A percentile compares a stretch with the other conserved stretches of the same genome.
These are phyloP conservation scores for Chlamydomonas sp. DNA, from an alignment of 139 green algal genomes.

Conservation along the genomic window DNA sequence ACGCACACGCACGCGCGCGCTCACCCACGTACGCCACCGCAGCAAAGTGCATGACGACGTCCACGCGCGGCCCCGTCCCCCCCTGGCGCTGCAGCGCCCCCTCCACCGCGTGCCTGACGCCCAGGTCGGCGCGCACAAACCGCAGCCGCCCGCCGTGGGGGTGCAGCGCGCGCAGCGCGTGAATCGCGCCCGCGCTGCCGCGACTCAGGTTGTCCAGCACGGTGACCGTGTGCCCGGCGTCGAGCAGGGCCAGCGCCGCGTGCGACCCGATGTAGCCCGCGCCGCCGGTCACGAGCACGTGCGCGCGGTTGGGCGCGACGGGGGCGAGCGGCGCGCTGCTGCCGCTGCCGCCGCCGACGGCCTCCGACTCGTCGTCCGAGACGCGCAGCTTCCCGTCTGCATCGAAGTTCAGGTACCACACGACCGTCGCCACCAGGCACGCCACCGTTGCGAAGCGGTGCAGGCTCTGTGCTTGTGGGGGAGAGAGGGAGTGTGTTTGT, in stretches of 20 bases:
- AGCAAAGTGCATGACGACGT: conserved; percentile 73
- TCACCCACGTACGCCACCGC: conserved; percentile 66
- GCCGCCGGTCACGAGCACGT: conserved; percentile 53
- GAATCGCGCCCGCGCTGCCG: conserved; percentile 58
- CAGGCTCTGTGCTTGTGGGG: no score
- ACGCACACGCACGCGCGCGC: no score
- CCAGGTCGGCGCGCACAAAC: conserved; percentile 48
- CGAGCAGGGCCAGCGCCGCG: conserved; percentile 43
- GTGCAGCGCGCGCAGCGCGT: conserved; percentile 1
- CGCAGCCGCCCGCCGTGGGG: not conserved
- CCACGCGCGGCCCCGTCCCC: conserved; percentile 16
- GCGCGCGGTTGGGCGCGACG: no score
- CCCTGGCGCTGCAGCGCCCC: conserved; percentile 18
- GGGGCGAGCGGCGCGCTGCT: not conserved
- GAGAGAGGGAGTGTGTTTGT: no score
- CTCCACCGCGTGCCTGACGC: conserved; percentile 33
- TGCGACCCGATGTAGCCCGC: conserved; percentile 69
- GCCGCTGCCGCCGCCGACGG: not conserved
- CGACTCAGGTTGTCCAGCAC: conserved; percentile 62
- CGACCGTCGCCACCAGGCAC: no score
- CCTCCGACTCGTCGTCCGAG: not conserved
- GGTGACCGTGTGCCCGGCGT: conserved; percentile 51
- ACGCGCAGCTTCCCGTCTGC: no score
- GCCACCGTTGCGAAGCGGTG: no score
- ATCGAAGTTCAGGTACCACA: no score